Evolutionary conservation across 176 grass and related monocot genomes (phyloP).

Genomic region (Rhipidocladum racemiflorum): DNA sequence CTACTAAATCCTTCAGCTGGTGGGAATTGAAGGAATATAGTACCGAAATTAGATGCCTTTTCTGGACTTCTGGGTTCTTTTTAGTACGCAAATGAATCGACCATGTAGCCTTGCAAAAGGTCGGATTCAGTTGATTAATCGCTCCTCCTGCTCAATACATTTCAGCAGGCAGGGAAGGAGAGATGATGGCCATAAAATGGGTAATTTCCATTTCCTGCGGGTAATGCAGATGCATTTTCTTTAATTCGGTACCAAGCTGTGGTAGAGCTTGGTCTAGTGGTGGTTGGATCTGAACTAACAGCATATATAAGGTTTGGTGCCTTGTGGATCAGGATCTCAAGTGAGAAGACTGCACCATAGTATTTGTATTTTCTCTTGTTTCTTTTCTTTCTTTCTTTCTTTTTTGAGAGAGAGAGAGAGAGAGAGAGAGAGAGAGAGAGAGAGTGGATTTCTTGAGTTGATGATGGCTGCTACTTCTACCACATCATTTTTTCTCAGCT

Average conservation of each 20-base stretch:
- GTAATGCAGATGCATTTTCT: not conserved
- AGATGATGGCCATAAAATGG: not conserved
- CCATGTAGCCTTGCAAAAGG: not conserved
- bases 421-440: rapidly evolving
- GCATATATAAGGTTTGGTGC: conserved; percentile 3
- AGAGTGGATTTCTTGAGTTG: not conserved
- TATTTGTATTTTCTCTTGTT: not conserved
- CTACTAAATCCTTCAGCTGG: not conserved
- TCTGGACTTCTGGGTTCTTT: not conserved
- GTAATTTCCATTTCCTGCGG: not conserved
- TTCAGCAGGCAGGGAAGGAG: not conserved
- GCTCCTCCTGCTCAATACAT: conserved; percentile 8
- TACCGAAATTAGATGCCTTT: not conserved
- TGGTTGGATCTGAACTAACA: conserved; percentile 52
- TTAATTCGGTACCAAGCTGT: not conserved
- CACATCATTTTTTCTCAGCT: not conserved
- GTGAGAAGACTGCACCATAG: not conserved
- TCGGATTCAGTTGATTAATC: not conserved
- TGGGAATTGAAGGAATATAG: not conserved
- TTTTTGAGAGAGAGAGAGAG: too few species aligned
- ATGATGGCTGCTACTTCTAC: not conserved
- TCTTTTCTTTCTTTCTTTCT: not conserved
- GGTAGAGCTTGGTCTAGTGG: not conserved
- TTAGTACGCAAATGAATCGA: not conserved
- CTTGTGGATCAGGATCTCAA: conserved; percentile 17